A percentile compares a stretch with the other conserved stretches of the same genome.
Conservation (phyloP, 176 grass and related monocot genomes). For the Paspalum notatum region DNA sequence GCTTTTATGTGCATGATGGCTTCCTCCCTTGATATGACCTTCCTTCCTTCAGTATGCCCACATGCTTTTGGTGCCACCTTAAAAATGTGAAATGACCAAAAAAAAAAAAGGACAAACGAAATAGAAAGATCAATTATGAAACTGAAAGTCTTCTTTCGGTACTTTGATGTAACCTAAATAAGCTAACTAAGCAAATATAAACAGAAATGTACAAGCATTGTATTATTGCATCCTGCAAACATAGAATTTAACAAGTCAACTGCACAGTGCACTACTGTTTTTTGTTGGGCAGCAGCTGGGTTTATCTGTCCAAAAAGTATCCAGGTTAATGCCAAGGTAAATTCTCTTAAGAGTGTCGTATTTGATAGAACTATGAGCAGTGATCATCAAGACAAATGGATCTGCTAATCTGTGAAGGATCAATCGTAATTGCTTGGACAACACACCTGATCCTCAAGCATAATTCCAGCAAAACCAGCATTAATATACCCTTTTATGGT, state of each 20-base stretch:
- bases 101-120: neutral
- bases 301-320: slow-evolving; percentile 8
- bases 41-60: slow-evolving; percentile 92
- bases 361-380: neutral
- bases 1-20: slow-evolving; percentile 90
- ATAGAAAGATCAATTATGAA: slow-evolving; percentile 17
- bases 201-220: slow-evolving; percentile 11
- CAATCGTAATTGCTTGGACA: neutral
- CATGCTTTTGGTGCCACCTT: slow-evolving; percentile 99
- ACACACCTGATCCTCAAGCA: slow-evolving; percentile 94
- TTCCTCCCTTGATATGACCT: slow-evolving; percentile 94
- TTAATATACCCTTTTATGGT: slow-evolving; percentile 93
- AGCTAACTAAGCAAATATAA: neutral
- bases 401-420: neutral
- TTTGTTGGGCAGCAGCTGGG: neutral
- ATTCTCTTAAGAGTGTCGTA: neutral
- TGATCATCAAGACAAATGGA: neutral
- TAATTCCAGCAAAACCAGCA: slow-evolving; percentile 94
- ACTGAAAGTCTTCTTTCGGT: slow-evolving; percentile 6
- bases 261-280: neutral
- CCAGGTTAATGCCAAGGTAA: neutral
- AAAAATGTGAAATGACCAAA: slow-evolving; percentile 20
- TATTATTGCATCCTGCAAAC: neutral
- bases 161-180: neutral
- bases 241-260: neutral